Evolutionary conservation across 768 basidiomycete genomes (phyloP).

Genomic region (Macrocybe gigantea): DNA sequence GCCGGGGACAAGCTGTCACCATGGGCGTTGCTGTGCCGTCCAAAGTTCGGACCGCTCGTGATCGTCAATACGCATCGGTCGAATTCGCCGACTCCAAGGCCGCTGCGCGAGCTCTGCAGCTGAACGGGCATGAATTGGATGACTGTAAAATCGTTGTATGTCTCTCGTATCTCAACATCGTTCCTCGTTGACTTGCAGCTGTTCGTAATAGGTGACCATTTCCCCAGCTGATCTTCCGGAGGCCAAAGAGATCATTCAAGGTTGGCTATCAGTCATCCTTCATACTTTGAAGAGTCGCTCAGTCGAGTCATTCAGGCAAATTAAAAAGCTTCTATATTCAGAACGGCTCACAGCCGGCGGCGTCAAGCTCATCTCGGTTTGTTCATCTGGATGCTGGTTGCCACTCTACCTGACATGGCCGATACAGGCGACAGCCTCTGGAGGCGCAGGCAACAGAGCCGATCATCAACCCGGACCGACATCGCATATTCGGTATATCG

Average conservation of each 20-base stretch:
- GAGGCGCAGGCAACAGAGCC: too few species aligned
- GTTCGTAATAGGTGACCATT: conserved; percentile 24
- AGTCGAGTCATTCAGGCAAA: too few species aligned
- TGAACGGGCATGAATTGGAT: conserved; percentile 29
- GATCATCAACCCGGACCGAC: conserved; percentile 13
- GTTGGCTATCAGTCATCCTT: conserved; percentile 11
- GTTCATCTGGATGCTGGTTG: too few species aligned
- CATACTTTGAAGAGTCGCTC: neutral
- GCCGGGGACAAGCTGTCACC: conserved; percentile 30
- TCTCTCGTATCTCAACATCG: neutral
- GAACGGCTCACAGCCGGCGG: conserved; percentile 3
- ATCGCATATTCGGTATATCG: conserved; percentile 18
- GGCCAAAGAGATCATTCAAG: conserved; percentile 23
- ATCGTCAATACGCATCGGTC: conserved; percentile 48
- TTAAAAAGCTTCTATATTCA: neutral
- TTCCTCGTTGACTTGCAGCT: neutral
- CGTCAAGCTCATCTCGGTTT: too few species aligned
- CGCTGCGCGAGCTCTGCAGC: conserved; percentile 33
- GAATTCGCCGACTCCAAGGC: conserved; percentile 32
- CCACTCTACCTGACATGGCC: too few species aligned
- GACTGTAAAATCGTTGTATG: conserved; percentile 37
- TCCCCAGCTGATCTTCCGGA: conserved; percentile 35
- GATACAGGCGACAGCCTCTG: too few species aligned
- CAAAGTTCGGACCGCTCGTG: conserved; percentile 16
- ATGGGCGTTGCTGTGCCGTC: conserved; percentile 16